Percentiles rank a stretch among this genome's conserved stretches.
phyloP scores from a whole-genome alignment of 192 early-diverging fungal genomes.

The Cetraspora pellucida region DNA sequence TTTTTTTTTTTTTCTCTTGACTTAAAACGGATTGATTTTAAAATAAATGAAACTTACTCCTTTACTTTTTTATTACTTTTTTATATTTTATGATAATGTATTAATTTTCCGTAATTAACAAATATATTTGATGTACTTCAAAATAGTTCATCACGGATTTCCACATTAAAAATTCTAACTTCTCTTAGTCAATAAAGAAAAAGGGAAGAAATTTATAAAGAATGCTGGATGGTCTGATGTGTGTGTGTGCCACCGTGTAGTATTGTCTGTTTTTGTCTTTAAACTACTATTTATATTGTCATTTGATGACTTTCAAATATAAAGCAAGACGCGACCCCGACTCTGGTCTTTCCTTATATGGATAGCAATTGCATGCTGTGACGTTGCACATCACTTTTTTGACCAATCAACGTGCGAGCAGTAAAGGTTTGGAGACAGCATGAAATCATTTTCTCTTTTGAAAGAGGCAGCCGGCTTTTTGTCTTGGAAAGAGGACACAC shows the following conservation, averaged over 20 bases:
- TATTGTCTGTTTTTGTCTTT: not conserved
- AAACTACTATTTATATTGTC: not conserved
- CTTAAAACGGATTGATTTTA: not conserved
- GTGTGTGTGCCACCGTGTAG: not conserved
- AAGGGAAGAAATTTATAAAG: too few relatives aligned
- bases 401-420: conserved; percentile 8
- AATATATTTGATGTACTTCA: too few relatives aligned
- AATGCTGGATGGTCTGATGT: not conserved
- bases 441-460: conserved; percentile 30
- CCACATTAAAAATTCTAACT: too few relatives aligned
- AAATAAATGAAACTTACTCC: not conserved
- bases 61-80: not conserved
- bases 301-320: not conserved
- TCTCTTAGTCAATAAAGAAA: too few relatives aligned
- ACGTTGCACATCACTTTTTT: conserved; percentile 14
- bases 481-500: conserved; percentile 21
- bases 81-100: too few relatives aligned
- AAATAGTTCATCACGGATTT: too few relatives aligned
- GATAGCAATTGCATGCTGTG: conserved; percentile 23
- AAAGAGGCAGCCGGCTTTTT: conserved; percentile 24
- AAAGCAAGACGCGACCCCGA: conserved; percentile 7
- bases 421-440: conserved; percentile 28
- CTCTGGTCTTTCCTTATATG: not conserved
- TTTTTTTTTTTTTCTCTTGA: not conserved
- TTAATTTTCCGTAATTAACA: too few relatives aligned